Evolutionary conservation across 1,139 yeast species (phyloP), one percentile per base, ranked within the genome.

Genomic region (Lizanozyma gosingica): DNA sequence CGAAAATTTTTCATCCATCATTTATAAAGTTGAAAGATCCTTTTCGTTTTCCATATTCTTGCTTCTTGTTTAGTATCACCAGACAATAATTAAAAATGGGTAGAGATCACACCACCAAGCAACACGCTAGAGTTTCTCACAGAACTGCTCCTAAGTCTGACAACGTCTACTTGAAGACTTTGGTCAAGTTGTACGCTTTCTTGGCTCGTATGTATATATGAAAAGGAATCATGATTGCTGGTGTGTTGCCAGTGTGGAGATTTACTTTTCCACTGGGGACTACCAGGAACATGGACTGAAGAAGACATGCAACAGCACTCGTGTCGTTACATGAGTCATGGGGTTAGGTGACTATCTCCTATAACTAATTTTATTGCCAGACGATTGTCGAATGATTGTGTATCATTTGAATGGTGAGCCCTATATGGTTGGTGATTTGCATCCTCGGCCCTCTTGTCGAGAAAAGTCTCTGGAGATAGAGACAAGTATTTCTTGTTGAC

Each of bases 131-230:
- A 77, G 76, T 83, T 60, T 83, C 95, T 73, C 95, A 87, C 86
- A 90, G 99, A 79, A 76, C 83, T 66, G 97, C 97, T 73, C 99
- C 98, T 76, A 88, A 88, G 81, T 90, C 97, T 57, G 96, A 92
- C 78, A 94, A 92, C 71, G 96, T 90, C 75, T 92, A 94, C 95
- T 80, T 92, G 78, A 84, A 83, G 76, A 76, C 92, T 69, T 83
- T 92, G 76, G 98, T 92, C 71, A 90, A 90, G 83, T 80, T 92
- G 63, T 92, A 90, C 86, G 76, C 97, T 66, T 94, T 87, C 94
- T 81, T 92, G 76, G 97, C 97, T 77, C 97, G 98, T 85, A 84
- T 75, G 95, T 85, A 73, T 48, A 36, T 9, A 17, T 35, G 37
- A 35, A n/a, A 14, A n/a, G n/a, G n/a, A n/a, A n/a, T n/a, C n/a